These are phyloP conservation scores for Tylopilus balloui DNA, from an alignment of 768 basidiomycete species.

Conservation along the genomic window DNA sequence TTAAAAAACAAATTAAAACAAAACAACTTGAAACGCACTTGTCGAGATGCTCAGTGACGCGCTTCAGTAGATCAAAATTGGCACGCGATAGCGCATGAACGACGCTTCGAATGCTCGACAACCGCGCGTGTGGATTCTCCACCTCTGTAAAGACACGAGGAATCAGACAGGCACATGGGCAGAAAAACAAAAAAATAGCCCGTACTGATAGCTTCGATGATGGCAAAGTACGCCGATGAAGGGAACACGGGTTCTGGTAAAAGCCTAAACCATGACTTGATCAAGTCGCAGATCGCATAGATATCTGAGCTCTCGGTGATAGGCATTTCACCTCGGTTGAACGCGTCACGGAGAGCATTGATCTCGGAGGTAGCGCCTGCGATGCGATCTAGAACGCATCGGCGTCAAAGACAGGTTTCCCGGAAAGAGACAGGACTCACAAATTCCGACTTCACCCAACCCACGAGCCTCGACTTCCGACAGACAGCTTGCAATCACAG, in stretches of 20 bases:
- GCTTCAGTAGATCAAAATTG: slow-evolving; percentile 75
- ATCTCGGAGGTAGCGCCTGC: slow-evolving; percentile 73
- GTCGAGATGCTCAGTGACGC: slow-evolving; percentile 82
- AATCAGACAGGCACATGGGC: slow-evolving; percentile 3
- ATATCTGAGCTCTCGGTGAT: slow-evolving; percentile 62
- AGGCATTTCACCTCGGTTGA: slow-evolving; percentile 70
- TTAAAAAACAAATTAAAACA: neutral
- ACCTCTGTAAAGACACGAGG: slow-evolving; percentile 43
- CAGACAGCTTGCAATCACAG: slow-evolving; percentile 61
- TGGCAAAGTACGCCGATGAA: slow-evolving; percentile 56
- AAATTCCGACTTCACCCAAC: slow-evolving; percentile 77
- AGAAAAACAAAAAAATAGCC: slow-evolving; percentile 2
- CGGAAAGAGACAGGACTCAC: slow-evolving; percentile 42
- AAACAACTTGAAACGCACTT: slow-evolving; percentile 47
- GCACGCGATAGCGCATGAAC: slow-evolving; percentile 66
- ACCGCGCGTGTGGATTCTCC: slow-evolving; percentile 63
- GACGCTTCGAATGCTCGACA: slow-evolving; percentile 59
- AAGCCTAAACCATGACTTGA: slow-evolving; percentile 83
- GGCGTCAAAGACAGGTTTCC: neutral
- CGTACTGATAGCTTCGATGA: slow-evolving; percentile 72
- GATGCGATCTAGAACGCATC: slow-evolving; percentile 59
- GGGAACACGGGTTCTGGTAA: slow-evolving; percentile 81
- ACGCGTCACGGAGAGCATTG: slow-evolving; percentile 63
- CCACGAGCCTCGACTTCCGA: slow-evolving; percentile 71
- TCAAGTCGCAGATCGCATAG: slow-evolving; percentile 75